Base-by-base conservation (phyloP, 148 eudicot genomes). In the Nepenthes gracilis region DNA sequence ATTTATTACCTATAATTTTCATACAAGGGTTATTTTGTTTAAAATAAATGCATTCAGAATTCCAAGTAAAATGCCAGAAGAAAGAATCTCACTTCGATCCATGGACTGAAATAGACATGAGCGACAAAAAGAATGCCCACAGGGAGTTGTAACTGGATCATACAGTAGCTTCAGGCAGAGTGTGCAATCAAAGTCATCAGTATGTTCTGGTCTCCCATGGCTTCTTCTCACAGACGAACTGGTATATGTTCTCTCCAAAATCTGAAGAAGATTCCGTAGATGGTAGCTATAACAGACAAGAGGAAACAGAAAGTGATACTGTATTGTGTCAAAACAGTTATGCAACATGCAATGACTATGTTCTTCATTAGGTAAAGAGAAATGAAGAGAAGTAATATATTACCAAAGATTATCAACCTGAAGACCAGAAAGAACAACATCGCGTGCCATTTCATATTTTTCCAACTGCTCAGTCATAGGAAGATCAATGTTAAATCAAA, bases 71-170 rank as follows among this genome's bases (percentile, higher is more conserved):
- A 58, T 9, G 11, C 11, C 57, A 58, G 65, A 38, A 48, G 47
- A 55, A 68, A 63, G 13, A 47, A 57, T 54, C 77, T 77, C 61
- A 93, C 99, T 81, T 71, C 95, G 72, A 64, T 93, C 99, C 95
- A 93, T 93, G 55, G 96, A 74, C 75, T 89, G 99, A 80, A 93
- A 88, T 61, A 93, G 72, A 76, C 99, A 93, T 38, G 96, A 82
- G 13, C 96, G 92, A 70, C 99, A 93, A 68, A 88, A 93, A 6
- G 99, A 77, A 74, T 93, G 99, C 55, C 99, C 99, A 72, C 99
- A 93, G 43, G 99, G 86, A 77, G 99, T 93, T 70, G 99, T 93
- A 61, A 93, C 52, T 59, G 99, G 99, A 75, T 93, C 95, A 71
- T 78, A 93, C 12, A 93, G 76, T 71, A 93, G 73, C 82, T 88